Conservation (phyloP, 2,329 filamentous ascomycete genomes). For the Phialophora tarda region DNA sequence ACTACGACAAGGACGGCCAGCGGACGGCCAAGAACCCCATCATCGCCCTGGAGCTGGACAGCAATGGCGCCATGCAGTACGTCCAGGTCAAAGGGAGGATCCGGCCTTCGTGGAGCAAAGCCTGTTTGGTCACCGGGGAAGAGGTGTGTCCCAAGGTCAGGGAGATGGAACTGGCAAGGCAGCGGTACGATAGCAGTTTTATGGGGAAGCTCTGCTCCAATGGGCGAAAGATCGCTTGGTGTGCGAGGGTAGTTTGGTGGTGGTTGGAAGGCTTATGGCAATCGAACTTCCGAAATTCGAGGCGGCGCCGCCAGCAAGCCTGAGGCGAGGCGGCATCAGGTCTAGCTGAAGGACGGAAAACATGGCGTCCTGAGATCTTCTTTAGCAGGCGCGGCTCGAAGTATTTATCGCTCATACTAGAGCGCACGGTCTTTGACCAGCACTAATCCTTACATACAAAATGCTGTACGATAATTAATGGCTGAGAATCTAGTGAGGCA, state of each 20-base stretch:
- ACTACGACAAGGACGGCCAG: conserved; percentile 4
- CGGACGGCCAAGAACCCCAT: background rate
- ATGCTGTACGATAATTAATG: background rate
- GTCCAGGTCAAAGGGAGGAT: background rate
- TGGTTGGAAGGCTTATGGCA: conserved; percentile 3
- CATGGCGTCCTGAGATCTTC: no score
- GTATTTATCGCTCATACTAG: no score
- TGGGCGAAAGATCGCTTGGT: background rate
- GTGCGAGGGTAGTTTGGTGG: background rate
- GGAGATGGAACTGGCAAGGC: background rate
- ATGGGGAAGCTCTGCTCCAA: background rate
- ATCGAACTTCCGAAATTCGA: background rate
- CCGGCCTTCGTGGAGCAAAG: conserved; percentile 2
- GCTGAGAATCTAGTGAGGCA: background rate
- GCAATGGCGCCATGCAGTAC: conserved; percentile 1
- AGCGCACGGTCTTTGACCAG: background rate
- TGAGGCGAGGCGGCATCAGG: background rate
- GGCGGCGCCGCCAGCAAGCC: background rate
- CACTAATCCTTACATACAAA: background rate
- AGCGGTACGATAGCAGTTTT: conserved; percentile 6
- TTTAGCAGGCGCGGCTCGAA: no score
- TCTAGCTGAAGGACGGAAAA: no score
- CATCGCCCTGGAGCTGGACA: background rate
- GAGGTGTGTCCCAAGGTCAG: background rate
- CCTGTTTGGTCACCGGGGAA: conserved; percentile 8